Base-by-base conservation (phyloP, 2,329 filamentous ascomycete genomes). In the Epichloe coenophiala region DNA sequence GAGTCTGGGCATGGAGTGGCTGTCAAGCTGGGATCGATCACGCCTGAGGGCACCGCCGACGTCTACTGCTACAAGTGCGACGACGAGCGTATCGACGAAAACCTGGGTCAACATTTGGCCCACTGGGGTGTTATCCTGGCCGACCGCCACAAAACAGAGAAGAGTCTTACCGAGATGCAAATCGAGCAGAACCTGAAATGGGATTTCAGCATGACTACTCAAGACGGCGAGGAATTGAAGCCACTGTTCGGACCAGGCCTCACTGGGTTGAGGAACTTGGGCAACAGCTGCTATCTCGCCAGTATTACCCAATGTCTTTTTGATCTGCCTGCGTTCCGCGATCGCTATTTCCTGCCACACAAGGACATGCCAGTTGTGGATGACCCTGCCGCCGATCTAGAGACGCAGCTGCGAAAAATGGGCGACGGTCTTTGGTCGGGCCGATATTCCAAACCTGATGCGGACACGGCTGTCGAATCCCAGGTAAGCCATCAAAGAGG, bases 1-100 rank as follows among this genome's bases (percentile, higher is more conserved):
- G 73, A 78, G 49, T 81, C 81, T 2, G 75, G 77, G 1, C 93
- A 98, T 65, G 84, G 81, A 0, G 86, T 95, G 7, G 91, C 93
- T n/a, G 91, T 98, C 58, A 98, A 98, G 70, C 78, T 98, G 5
- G 93, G 93, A 6, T 97, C 91, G 3, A 89, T 98, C 61, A 97
- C 93, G 0, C 88, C 93, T 0, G 93, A 98, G 63, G 93, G 93
- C 4, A 91, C 83, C 1, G 93, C 93, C 1, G 93, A 98, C 63
- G 81, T 98, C 23, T 98, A 96, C 70, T 98, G 93, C 70, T 98
- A 98, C 65, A 76, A 78, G 41, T 98, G 93, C 64, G 88, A 97
- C 59, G 93, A 98, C 47, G 94, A 98, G 69, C 78, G 88, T 48
- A 73, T 88, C 21, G 93, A 98, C 58, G 83, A 88, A 7, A 77